Conservation (phyloP, 441 rosid species). For the Euphorbia celastroides region DNA sequence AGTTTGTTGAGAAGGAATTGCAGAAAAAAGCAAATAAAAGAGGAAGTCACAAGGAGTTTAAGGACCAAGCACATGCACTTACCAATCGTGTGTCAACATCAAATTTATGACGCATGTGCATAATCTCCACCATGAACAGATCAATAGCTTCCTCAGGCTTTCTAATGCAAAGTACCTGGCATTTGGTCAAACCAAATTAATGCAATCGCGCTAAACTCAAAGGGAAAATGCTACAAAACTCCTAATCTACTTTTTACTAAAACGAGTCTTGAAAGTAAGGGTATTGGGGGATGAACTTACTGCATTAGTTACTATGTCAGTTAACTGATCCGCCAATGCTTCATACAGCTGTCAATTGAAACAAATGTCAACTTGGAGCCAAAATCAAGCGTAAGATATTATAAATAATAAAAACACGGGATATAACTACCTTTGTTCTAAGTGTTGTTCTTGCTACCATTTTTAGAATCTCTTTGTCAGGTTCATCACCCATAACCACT, state of each 20-base stretch:
- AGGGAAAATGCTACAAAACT: background rate
- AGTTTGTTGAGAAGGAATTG: background rate
- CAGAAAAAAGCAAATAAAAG: background rate
- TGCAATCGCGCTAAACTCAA: background rate
- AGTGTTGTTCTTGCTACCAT: slow-evolving; percentile 95
- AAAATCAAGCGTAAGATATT: background rate
- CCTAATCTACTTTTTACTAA: background rate
- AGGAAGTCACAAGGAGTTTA: background rate
- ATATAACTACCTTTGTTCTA: slow-evolving; percentile 61
- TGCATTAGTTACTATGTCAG: slow-evolving; percentile 77
- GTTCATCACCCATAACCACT: slow-evolving; percentile 86
- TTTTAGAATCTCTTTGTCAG: slow-evolving; percentile 84
- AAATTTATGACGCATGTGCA: slow-evolving; percentile 98
- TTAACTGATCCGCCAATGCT: slow-evolving; percentile 83
- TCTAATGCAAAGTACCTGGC: slow-evolving; percentile 76
- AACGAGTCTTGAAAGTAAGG: background rate
- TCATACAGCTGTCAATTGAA: slow-evolving; percentile 59
- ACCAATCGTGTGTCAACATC: slow-evolving; percentile 91
- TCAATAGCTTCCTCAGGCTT: slow-evolving; percentile 85
- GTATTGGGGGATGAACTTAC: slow-evolving; percentile 36
- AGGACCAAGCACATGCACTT: slow-evolving; percentile 17
- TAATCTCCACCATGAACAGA: slow-evolving; percentile 95
- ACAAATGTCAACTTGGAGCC: slow-evolving; percentile 13
- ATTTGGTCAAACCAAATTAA: slow-evolving; percentile 7
- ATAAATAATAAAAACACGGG: background rate